phyloP scores from a whole-genome alignment of 768 basidiomycete species.

The Cystobasidium tubakii region DNA sequence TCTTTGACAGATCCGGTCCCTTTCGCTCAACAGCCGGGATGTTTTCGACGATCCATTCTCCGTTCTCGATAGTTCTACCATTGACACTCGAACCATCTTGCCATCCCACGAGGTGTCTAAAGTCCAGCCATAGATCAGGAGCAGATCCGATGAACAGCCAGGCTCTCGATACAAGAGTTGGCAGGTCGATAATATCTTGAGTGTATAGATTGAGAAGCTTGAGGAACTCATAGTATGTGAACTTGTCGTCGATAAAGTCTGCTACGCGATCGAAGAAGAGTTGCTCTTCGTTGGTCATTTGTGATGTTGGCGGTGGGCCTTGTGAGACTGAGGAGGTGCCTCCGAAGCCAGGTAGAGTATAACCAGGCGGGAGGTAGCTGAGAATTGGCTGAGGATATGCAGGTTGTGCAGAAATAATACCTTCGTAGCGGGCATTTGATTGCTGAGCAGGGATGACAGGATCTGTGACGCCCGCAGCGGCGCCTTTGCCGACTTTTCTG shows the following conservation, averaged over 20 bases:
- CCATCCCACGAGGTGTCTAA: constrained; percentile 78
- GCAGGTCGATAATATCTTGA: constrained; percentile 81
- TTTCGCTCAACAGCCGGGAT: constrained; percentile 40
- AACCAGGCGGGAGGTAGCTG: constrained; percentile 33
- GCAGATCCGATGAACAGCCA: constrained; percentile 66
- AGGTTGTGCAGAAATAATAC: neutral
- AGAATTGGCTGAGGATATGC: constrained; percentile 31
- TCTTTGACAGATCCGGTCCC: constrained; percentile 10
- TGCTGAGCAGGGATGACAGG: constrained; percentile 28
- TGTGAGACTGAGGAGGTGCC: constrained; percentile 4
- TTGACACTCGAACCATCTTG: constrained; percentile 34
- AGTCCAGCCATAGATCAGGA: constrained; percentile 60
- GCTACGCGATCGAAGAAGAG: constrained; percentile 87
- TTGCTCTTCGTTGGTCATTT: constrained; percentile 60
- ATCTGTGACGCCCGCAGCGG: constrained; percentile 20
- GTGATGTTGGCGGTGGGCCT: constrained; percentile 39
- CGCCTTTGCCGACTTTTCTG: constrained; percentile 15
- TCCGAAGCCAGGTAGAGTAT: constrained; percentile 15
- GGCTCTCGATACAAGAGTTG: constrained; percentile 71
- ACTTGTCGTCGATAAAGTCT: constrained; percentile 54
- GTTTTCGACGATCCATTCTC: constrained; percentile 59
- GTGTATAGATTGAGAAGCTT: constrained; percentile 86
- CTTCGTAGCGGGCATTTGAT: constrained; percentile 4
- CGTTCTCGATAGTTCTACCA: constrained; percentile 42
- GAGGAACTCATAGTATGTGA: constrained; percentile 70